A percentile compares a stretch with the other conserved stretches of the same genome.
Conservation (phyloP, 257 asterid genomes). For the Solanum arcanum region DNA sequence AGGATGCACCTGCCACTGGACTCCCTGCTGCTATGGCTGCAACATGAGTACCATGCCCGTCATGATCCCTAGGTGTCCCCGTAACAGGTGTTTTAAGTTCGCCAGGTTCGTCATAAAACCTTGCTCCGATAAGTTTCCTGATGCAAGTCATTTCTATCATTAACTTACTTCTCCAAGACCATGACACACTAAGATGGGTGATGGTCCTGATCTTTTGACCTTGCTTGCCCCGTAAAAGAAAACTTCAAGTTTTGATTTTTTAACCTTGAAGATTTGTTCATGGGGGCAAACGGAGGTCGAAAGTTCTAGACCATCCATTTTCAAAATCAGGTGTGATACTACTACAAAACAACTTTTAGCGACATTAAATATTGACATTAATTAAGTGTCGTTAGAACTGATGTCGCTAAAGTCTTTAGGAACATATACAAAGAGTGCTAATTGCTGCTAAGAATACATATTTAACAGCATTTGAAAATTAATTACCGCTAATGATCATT, state of each 20-base stretch:
- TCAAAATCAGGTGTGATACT: too few species aligned
- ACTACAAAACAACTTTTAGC: too few species aligned
- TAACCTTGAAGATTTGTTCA: not conserved
- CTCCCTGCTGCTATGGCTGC: constrained; percentile 74
- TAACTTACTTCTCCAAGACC: not conserved
- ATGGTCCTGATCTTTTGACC: too few species aligned
- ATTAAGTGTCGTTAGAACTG: too few species aligned
- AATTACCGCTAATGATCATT: too few species aligned
- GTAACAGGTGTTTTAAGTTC: not conserved
- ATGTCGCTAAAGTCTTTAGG: too few species aligned
- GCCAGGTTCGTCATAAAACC: constrained; percentile 28
- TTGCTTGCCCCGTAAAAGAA: too few species aligned
- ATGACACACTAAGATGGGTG: not conserved
- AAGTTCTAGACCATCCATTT: not conserved
- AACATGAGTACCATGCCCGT: constrained; percentile 81
- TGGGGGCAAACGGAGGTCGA: not conserved
- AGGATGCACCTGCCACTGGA: constrained; percentile 53
- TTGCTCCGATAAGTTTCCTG: constrained; percentile 74
- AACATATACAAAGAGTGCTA: too few species aligned
- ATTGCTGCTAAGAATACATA: too few species aligned
- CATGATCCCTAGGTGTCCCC: constrained; percentile 44
- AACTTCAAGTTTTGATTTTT: too few species aligned
- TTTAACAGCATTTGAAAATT: too few species aligned
- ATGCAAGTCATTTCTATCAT: not conserved
- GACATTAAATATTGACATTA: too few species aligned